phyloP scores from a whole-genome alignment of 2,329 filamentous ascomycete genomes.

The Helminthosporium solani region DNA sequence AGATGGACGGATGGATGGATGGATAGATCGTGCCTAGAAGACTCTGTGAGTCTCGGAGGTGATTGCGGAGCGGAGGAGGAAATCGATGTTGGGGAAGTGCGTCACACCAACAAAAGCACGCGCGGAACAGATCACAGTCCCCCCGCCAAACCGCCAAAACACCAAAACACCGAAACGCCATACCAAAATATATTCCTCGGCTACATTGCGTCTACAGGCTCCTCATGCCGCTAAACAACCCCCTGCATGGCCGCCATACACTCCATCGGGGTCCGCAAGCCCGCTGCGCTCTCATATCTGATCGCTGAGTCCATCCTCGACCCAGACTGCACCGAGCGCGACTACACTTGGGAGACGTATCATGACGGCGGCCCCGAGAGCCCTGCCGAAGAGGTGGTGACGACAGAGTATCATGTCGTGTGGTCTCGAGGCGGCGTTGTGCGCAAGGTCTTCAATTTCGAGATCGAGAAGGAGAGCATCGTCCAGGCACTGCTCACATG shows the following conservation, averaged over 20 bases:
- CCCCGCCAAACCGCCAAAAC: slow-evolving; percentile 12
- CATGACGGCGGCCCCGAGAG: slow-evolving; percentile 46
- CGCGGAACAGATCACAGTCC: no score
- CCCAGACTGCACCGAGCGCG: slow-evolving; percentile 61
- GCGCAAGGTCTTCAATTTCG: slow-evolving; percentile 81
- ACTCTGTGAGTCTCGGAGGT: slow-evolving; percentile 16
- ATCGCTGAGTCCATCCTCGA: slow-evolving; percentile 77
- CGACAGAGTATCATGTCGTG: slow-evolving; percentile 73
- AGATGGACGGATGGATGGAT: no score
- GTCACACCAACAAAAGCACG: slow-evolving; percentile 21
- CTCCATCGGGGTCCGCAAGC: slow-evolving; percentile 88
- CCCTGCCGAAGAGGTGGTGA: slow-evolving; percentile 75
- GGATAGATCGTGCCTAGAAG: no score
- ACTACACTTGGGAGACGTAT: slow-evolving; percentile 75
- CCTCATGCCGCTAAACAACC: slow-evolving; percentile 35
- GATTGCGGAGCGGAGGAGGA: slow-evolving; percentile 12
- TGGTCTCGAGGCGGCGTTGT: slow-evolving; percentile 88
- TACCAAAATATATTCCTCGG: no score
- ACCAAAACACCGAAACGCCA: slow-evolving; percentile 12
- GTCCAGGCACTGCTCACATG: slow-evolving; percentile 82
- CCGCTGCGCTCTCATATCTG: slow-evolving; percentile 78
- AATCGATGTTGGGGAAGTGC: slow-evolving; percentile 22
- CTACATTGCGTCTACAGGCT: slow-evolving; percentile 10
- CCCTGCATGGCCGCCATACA: slow-evolving; percentile 79
- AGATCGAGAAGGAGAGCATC: slow-evolving; percentile 81